Evolutionary conservation across 2,329 filamentous ascomycete genomes (phyloP), one percentile per base, ranked within the genome.

Genomic region (Fusarium phyllophilum): DNA sequence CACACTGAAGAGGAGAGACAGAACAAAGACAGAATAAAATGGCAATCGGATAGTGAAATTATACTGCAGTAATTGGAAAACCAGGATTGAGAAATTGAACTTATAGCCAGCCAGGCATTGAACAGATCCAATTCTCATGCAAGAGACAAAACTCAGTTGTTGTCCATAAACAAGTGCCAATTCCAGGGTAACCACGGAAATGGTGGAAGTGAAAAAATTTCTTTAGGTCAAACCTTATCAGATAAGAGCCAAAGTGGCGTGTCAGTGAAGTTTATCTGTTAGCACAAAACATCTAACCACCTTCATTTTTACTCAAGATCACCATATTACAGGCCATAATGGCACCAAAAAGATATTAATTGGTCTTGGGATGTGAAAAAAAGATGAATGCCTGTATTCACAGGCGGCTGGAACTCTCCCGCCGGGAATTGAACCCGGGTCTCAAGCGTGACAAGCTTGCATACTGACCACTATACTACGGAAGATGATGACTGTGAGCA

Each of bases 391-490:
- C 31, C 39, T 34, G 12, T 55, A 29, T 24, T 7, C 1, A 65
- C 66, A 68, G 63, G 29, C n/a, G 66, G 63, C 63, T 68, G 54
- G 66, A 68, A 62, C 65, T 68, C 65, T 68, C 65, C 65, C 65
- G 62, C 65, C 65, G 62, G 65, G 65, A 68, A 68, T 68, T 66
- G 65, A 68, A 68, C 62, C 65, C 65, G 65, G 65, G 65, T 67
- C 65, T 67, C 65, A 67, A 67, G 65, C 65, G 62, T 61, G 62
- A 68, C 65, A 68, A 67, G 65, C 62, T 67, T 68, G 62, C 66
- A 68, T 68, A 68, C 66, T 68, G 66, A 68, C 66, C 66, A 68
- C 64, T 68, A 68, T 68, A 68, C 66, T 69, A 69, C 66, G 66
- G 66, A 69, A 69, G 66, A 69, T 45, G 49, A 69, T 69, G 65